A percentile compares a stretch with the other conserved stretches of the same genome.
These are phyloP conservation scores for Colletotrichum lentis DNA, from an alignment of 2,329 filamentous ascomycete genomes.

Conservation along the genomic window DNA sequence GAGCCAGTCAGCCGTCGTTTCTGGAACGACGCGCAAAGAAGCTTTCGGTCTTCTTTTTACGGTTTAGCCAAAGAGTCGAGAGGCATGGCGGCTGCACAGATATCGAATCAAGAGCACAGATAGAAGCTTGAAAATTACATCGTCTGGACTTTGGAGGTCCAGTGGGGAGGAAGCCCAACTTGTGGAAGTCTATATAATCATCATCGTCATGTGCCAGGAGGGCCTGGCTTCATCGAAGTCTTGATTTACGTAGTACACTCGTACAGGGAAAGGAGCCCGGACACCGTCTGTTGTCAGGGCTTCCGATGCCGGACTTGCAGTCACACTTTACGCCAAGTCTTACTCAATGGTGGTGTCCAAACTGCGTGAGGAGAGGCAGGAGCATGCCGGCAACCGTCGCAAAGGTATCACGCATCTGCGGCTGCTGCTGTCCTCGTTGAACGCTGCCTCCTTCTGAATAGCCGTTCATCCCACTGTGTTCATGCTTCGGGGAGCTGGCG, in stretches of 20 bases:
- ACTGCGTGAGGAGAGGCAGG: slow-evolving; percentile 77
- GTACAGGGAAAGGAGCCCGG: not conserved
- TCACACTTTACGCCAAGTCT: not conserved
- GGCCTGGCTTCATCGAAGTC: slow-evolving; percentile 5
- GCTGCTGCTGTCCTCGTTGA: slow-evolving; percentile 62
- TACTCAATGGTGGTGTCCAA: slow-evolving; percentile 74
- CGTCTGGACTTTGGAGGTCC: slow-evolving; percentile 7
- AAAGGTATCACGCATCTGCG: slow-evolving; percentile 73
- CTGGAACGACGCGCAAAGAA: slow-evolving; percentile 8
- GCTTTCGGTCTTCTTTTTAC: slow-evolving; percentile 1
- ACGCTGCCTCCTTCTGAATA: slow-evolving; percentile 53
- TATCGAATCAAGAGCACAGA: slow-evolving; percentile 9
- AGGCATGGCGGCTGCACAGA: not conserved
- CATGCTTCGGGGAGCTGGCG: slow-evolving; percentile 58
- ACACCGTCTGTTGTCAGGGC: not conserved
- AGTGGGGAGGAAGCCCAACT: slow-evolving; percentile 3
- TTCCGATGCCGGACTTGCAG: not conserved
- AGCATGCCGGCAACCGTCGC: slow-evolving; percentile 80
- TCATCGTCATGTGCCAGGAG: slow-evolving; percentile 33
- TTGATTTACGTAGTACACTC: slow-evolving; percentile 12
- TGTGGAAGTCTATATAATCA: slow-evolving; percentile 24
- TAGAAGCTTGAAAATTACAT: slow-evolving; percentile 23
- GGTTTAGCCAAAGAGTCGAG: not conserved
- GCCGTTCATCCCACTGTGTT: slow-evolving; percentile 62
- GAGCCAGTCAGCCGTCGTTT: slow-evolving; percentile 2